A percentile compares a stretch with the other conserved stretches of the same genome.
These are phyloP conservation scores for Elsinoe necatrix DNA, from an alignment of 2,329 filamentous ascomycete genomes.

Conservation along the genomic window DNA sequence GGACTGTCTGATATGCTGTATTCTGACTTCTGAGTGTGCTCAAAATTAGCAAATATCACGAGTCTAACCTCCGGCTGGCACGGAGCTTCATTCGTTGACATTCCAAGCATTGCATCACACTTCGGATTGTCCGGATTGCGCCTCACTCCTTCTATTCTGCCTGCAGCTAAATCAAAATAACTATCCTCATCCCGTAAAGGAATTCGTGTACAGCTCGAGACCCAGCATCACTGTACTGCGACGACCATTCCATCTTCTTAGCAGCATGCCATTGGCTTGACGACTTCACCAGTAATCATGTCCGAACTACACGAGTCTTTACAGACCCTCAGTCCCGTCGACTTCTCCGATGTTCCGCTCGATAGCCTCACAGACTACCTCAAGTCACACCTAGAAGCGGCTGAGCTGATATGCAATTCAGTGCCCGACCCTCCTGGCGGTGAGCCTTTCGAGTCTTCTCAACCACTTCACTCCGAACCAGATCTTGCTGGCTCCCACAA, in stretches of 20 bases:
- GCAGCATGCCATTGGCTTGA: not conserved
- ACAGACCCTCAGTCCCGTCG: slow-evolving; percentile 35
- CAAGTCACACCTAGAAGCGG: slow-evolving; percentile 40
- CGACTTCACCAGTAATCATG: slow-evolving; percentile 24
- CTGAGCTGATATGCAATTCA: slow-evolving; percentile 66
- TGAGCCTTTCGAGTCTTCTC: slow-evolving; percentile 36
- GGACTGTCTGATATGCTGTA: not conserved
- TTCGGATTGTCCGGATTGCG: slow-evolving; percentile 7
- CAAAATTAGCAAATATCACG: not conserved
- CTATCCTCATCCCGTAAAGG: not conserved
- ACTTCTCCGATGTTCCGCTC: slow-evolving; percentile 39
- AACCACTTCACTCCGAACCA: slow-evolving; percentile 51
- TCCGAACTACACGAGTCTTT: slow-evolving; percentile 40
- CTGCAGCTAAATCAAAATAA: not conserved
- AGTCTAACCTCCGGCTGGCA: not conserved
- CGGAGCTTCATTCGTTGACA: not conserved
- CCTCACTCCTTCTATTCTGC: not conserved
- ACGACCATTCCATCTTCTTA: no score
- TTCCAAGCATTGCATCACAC: slow-evolving; percentile 10
- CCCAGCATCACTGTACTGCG: not conserved
- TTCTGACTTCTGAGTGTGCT: not conserved
- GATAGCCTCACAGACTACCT: slow-evolving; percentile 35
- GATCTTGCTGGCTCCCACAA: slow-evolving; percentile 43
- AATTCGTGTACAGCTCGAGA: not conserved
- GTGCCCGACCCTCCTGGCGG: slow-evolving; percentile 53